Base-by-base conservation (phyloP, 2,329 filamentous ascomycete species). In the Paracamarosporium sp. region DNA sequence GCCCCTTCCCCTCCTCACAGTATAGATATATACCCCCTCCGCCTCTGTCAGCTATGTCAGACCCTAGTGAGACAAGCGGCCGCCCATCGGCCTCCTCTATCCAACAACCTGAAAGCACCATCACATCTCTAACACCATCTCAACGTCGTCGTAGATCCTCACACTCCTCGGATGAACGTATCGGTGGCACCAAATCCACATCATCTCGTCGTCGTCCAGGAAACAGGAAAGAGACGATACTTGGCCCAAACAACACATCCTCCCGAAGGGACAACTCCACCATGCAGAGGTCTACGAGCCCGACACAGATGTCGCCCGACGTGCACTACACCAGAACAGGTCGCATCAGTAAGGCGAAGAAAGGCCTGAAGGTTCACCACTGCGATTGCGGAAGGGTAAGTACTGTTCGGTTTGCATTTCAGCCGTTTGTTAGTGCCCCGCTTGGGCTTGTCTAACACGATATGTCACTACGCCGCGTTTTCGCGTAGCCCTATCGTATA, bases 321-420 rank as follows among this genome's bases (percentile, higher is more conserved):
- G 68, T 79, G 53, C 71, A 75, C 55, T 80, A 78, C 63, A 82
- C 80, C 20, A 76, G 74, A 60, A 82, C 80, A 25, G 80, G 80
- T 20, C 74, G 80, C 27, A 75, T 82, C 50, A 81, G 78, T 56
- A 82, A 81, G 67, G 80, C 80, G 6, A 77, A 79, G 62, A 82
- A 82, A 58, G 80, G 80, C 13, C 53, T 78, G 38, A 78, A 79
- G 60, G 76, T 81, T 20, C 80, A 82, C 58, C 68, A 76, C 41
- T 81, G 80, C 62, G 75, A 79, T n/a, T 82, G 80, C 61, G 79
- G 79, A 66, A 79, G 79, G 70, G 80, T 81, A 69, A 62, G 77
- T 76, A 48, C 13, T 20, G 35, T 40, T 43, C n/a, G n/a, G n/a
- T n/a, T n/a, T n/a, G n/a, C n/a, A n/a, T n/a, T 38, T 45, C 28